These are phyloP conservation scores for Yarrowia sp. DNA, from an alignment of 805 yeast genomes.

Conservation along the genomic window DNA sequence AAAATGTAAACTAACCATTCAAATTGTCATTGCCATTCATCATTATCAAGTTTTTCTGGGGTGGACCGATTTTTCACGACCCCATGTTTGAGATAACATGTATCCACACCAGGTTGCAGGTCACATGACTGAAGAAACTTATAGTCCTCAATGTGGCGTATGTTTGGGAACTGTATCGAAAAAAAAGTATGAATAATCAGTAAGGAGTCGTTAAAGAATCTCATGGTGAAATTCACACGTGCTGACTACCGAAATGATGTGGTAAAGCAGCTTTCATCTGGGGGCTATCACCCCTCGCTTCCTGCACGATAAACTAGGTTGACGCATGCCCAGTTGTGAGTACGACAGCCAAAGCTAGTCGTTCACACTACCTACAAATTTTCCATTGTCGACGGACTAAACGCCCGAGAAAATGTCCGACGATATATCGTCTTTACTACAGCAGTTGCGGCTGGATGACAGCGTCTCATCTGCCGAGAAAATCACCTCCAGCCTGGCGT, in stretches of 20 bases:
- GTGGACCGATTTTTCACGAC: background rate
- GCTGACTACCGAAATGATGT: background rate
- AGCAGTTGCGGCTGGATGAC: slow-evolving; percentile 2
- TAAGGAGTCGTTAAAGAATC: background rate
- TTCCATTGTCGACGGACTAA: background rate
- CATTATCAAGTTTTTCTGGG: background rate
- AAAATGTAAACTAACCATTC: no score
- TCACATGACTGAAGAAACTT: background rate
- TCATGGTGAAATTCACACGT: no score
- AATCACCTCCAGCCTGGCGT: background rate
- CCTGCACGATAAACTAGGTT: slow-evolving; percentile 24
- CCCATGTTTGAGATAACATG: background rate
- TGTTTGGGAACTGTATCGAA: background rate
- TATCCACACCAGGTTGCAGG: background rate
- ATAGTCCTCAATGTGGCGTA: background rate
- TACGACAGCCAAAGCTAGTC: slow-evolving; percentile 2
- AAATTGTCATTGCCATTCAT: background rate
- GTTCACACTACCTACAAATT: background rate
- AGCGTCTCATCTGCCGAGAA: background rate
- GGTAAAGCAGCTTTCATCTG: background rate
- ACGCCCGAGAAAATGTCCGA: slow-evolving; percentile 12
- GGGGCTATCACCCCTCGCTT: slow-evolving; percentile 18
- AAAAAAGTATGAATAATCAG: background rate
- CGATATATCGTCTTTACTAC: slow-evolving; percentile 9
- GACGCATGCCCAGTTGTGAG: background rate